Percentiles rank a stretch among this genome's conserved stretches.
phyloP scores from a whole-genome alignment of 2,329 filamentous ascomycete species.

The Colletotrichum spaethianum region DNA sequence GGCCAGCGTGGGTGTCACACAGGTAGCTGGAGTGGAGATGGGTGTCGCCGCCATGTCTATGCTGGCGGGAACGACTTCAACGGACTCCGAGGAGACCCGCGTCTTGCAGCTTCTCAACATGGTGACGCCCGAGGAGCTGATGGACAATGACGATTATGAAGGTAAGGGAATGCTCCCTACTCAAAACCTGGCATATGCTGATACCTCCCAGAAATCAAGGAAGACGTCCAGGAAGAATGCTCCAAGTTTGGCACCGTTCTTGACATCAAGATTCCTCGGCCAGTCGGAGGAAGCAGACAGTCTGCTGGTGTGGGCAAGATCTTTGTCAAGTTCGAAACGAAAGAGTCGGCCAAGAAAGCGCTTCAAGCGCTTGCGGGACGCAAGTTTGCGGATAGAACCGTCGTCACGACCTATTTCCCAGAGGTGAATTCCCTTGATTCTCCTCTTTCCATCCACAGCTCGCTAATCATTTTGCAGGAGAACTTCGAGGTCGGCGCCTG shows the following conservation, averaged over 20 bases:
- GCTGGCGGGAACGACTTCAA: constrained; percentile 90
- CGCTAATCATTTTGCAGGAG: constrained; percentile 71
- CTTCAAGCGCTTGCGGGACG: constrained; percentile 91
- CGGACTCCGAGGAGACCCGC: constrained; percentile 82
- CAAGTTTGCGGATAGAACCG: constrained; percentile 96
- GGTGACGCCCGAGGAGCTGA: constrained; percentile 95
- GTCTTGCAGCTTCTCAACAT: constrained; percentile 97
- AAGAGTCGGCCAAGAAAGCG: constrained; percentile 85
- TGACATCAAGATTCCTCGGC: constrained; percentile 94
- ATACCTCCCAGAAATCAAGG: constrained; percentile 83
- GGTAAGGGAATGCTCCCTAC: constrained; percentile 67
- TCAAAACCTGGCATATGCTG: neutral
- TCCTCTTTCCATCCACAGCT: constrained; percentile 42
- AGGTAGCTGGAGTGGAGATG: constrained; percentile 92
- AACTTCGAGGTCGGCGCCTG: constrained; percentile 95
- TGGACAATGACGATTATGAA: constrained; percentile 96
- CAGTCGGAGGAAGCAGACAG: constrained; percentile 85
- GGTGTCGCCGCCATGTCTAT: constrained; percentile 98
- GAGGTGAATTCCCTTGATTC: constrained; percentile 71
- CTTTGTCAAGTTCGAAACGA: constrained; percentile 90
- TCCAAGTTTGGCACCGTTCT: constrained; percentile 88
- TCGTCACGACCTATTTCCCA: constrained; percentile 96
- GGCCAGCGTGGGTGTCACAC: constrained; percentile 94
- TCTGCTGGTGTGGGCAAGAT: constrained; percentile 96
- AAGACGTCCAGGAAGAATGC: constrained; percentile 95